A percentile compares a stretch with the other conserved stretches of the same genome.
phyloP scores from a whole-genome alignment of 371 early-diverging fungal genomes.

The Apophysomyces variabilis region DNA sequence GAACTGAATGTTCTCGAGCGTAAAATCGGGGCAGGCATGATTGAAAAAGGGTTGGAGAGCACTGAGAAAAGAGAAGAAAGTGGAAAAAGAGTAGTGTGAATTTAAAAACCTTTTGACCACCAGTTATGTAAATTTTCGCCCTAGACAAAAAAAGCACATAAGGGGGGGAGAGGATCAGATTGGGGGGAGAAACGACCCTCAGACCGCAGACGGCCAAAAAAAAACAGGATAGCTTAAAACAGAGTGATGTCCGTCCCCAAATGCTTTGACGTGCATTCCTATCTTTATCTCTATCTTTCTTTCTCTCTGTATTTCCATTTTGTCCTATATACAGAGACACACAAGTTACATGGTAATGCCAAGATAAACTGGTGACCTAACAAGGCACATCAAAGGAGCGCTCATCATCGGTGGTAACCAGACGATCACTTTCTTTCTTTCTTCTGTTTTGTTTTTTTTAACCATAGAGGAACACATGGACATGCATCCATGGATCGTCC shows the following conservation, averaged over 20 bases:
- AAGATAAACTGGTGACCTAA: too few species aligned
- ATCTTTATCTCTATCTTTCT: background rate
- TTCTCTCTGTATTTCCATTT: background rate
- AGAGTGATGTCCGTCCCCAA: conserved; percentile 10
- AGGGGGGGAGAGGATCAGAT: background rate
- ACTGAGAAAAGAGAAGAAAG: background rate
- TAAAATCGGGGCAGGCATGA: conserved; percentile 4
- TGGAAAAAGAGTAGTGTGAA: background rate
- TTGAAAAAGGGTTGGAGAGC: background rate
- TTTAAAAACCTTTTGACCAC: conserved; percentile 2
- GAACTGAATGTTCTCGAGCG: conserved; percentile 7
- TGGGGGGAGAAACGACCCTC: conserved; percentile 7
- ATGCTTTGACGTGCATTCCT: conserved; percentile 8
- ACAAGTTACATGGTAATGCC: too few species aligned
- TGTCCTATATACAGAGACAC: background rate
- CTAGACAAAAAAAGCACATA: conserved; percentile 4
- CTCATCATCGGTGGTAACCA: too few species aligned
- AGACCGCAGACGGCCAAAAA: background rate
- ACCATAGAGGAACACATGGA: background rate
- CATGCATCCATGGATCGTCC: conserved; percentile 8
- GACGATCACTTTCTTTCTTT: background rate
- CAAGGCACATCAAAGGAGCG: too few species aligned
- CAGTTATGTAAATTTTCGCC: conserved; percentile 10
- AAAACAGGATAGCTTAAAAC: conserved; percentile 1
- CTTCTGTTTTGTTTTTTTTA: background rate